Percentiles rank a stretch among this genome's conserved stretches.
These are phyloP conservation scores for Penstemon barbatus DNA, from an alignment of 257 asterid species.

Conservation along the genomic window DNA sequence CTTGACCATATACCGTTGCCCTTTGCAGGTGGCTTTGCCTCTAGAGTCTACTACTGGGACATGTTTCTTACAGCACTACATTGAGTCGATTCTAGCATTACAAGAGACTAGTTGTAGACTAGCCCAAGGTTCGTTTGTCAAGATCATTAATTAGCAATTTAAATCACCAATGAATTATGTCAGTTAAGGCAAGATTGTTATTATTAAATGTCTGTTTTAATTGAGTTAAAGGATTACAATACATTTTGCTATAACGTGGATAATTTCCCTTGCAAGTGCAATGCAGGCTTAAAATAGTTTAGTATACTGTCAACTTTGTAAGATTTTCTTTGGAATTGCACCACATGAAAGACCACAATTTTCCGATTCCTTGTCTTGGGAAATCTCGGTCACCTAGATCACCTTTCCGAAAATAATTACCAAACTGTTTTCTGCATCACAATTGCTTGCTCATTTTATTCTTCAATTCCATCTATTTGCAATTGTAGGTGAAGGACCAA, in stretches of 20 bases:
- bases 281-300: conserved; percentile 15
- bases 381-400: neutral
- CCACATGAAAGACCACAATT: neutral
- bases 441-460: conserved; percentile 22
- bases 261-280: neutral
- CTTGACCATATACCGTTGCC: conserved; percentile 28
- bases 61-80: conserved; percentile 86
- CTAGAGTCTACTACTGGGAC: conserved; percentile 76
- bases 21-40: conserved; percentile 91
- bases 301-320: conserved; percentile 9
- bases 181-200: conserved; percentile 9
- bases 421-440: neutral
- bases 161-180: conserved; percentile 12
- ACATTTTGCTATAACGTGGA: neutral
- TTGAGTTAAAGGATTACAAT: neutral
- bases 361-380: conserved; percentile 13
- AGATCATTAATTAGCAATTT: conserved; percentile 27
- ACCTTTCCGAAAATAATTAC: conserved; percentile 5
- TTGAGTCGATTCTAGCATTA: conserved; percentile 89
- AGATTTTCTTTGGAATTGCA: conserved; percentile 12
- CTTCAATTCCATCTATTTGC: neutral
- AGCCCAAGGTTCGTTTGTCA: conserved; percentile 62
- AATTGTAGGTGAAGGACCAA: conserved; percentile 59
- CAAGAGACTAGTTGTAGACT: conserved; percentile 78
- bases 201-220: conserved; percentile 16